Base-by-base conservation (phyloP, 2,329 filamentous ascomycete species). In the Paracamarosporium sp. region DNA sequence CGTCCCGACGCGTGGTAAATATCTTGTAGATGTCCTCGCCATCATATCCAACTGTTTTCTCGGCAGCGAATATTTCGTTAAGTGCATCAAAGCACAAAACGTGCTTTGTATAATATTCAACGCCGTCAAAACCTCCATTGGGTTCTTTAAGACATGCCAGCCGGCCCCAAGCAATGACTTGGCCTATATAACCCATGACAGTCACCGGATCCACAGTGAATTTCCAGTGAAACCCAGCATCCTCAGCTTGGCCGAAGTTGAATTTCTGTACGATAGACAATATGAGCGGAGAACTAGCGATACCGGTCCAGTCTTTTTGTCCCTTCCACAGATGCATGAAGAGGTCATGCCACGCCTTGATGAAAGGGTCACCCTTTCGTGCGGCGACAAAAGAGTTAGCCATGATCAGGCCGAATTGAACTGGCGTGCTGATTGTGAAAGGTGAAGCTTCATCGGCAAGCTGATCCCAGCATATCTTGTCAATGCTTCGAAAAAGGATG, bases 301-400 rank as follows among this genome's bases (percentile, higher is more conserved):
- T 57, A 12, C 61, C 65, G 2, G 41, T 45, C 57, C 59, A 61
- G 38, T 70, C 61, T 5, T 31, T 60, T 13, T 54, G 61, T n/a
- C 55, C 64, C 47, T 68, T 58, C 66, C 66, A 70, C 3, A 71
- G 50, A 47, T 70, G 53, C n/a, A 68, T 33, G 57, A 71, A 70
- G 36, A 71, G 61, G 1, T 62, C 57, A 30, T 71, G 68, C 68
- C 81, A 55, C 67, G 72, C 64, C 60, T 76, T 78, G 54, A 83
- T 79, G 57, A 83, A 81, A 0, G 67, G 66, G 51, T 81, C 78
- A 9, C 75, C 74, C 33, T 77, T 77, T 35, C 79, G 75, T 1
- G 75, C 66, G 2, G 78, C 78, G 12, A 83, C 73, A 58, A 82
- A 82, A 46, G 78, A 76, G 50, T 83, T 83, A 25, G 69, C 66